Evolutionary conservation across 371 early-diverging fungal genomes (phyloP).

Genomic region (Mortierella sp.): DNA sequence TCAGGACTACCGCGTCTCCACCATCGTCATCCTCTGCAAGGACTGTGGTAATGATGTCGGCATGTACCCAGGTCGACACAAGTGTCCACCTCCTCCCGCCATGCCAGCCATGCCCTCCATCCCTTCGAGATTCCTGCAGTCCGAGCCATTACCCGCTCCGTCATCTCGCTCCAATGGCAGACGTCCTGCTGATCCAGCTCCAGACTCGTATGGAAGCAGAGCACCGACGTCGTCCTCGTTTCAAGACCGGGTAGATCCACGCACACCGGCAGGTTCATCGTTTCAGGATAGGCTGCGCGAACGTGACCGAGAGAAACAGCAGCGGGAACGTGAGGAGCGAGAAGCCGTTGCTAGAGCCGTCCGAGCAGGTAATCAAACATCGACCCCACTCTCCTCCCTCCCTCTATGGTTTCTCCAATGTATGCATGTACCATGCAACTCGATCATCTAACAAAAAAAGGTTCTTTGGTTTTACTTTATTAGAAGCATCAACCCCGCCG

Average conservation of each 20-base stretch:
- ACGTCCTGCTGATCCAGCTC: conserved; percentile 28
- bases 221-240: conserved; percentile 35
- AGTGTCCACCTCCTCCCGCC: conserved; percentile 57
- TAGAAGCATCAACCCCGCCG: conserved; percentile 16
- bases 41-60: conserved; percentile 80
- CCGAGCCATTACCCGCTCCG: conserved; percentile 13
- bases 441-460: background rate
- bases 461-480: conserved; percentile 4
- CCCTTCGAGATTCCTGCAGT: conserved; percentile 36
- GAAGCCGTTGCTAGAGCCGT: conserved; percentile 34
- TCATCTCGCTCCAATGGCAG: conserved; percentile 16
- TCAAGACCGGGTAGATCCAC: conserved; percentile 22
- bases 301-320: conserved; percentile 44
- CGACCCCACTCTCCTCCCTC: background rate
- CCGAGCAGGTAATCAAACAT: conserved; percentile 20
- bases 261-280: conserved; percentile 29
- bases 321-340: conserved; percentile 40
- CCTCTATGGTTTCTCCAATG: no score
- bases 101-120: conserved; percentile 53
- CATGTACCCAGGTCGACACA: conserved; percentile 73
- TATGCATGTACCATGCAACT: no score
- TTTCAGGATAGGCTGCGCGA: conserved; percentile 51
- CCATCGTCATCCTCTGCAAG: conserved; percentile 70
- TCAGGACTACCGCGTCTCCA: conserved; percentile 72
- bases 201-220: conserved; percentile 13